A percentile compares a stretch with the other conserved stretches of the same genome.
Evolutionary conservation across 1,284 basidiomycete genomes (phyloP).

Genomic region (Cerrena zonata): DNA sequence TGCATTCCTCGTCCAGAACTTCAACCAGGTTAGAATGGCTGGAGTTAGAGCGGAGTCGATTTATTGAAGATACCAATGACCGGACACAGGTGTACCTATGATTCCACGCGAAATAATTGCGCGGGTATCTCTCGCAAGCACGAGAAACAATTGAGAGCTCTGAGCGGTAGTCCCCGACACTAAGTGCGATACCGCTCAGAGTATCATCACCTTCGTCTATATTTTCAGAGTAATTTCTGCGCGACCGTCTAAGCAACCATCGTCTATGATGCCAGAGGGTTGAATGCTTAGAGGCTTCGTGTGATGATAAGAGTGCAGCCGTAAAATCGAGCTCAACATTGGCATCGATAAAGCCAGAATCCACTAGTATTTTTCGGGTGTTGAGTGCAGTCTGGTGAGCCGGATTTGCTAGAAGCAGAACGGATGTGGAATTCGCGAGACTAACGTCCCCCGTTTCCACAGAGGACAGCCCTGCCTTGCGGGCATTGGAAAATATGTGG

Average conservation of each 20-base stretch:
- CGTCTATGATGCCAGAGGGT: slow-evolving; percentile 63
- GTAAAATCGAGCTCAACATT: slow-evolving; percentile 43
- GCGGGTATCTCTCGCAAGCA: slow-evolving; percentile 54
- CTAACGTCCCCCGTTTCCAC: not conserved
- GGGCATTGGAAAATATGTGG: slow-evolving; percentile 24
- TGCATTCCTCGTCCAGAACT: slow-evolving; percentile 35
- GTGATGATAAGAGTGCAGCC: slow-evolving; percentile 43
- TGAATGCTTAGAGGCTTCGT: slow-evolving; percentile 55
- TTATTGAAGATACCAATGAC: slow-evolving; percentile 1
- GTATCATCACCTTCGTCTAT: not conserved
- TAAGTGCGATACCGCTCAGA: not conserved
- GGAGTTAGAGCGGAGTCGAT: slow-evolving; percentile 10
- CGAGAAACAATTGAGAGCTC: slow-evolving; percentile 43
- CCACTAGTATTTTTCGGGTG: slow-evolving; percentile 46
- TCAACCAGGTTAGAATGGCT: slow-evolving; percentile 6
- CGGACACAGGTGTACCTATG: slow-evolving; percentile 47
- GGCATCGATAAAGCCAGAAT: slow-evolving; percentile 28
- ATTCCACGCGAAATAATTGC: slow-evolving; percentile 66
- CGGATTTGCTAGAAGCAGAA: slow-evolving; percentile 60
- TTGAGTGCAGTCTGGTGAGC: slow-evolving; percentile 64
- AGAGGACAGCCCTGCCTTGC: not conserved
- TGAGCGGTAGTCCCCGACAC: not conserved
- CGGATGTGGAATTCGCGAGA: slow-evolving; percentile 30
- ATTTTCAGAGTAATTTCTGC: not conserved
- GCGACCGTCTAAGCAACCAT: slow-evolving; percentile 43